A percentile compares a stretch with the other conserved stretches of the same genome.
phyloP scores from a whole-genome alignment of 1,284 basidiomycete species.

The Fomes fomentarius region DNA sequence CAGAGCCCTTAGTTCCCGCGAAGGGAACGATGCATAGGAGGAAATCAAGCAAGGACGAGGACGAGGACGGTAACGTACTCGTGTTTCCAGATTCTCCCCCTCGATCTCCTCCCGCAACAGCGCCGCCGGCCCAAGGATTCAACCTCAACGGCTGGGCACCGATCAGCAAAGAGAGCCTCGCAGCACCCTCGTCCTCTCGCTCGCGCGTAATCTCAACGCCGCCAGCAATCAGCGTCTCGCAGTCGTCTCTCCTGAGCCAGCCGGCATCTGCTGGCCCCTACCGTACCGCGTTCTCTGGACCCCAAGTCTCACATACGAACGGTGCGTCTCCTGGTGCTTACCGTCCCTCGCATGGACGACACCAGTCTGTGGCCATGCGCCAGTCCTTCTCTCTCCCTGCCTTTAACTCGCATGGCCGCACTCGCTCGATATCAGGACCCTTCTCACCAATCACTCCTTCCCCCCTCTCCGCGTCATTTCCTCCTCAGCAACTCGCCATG shows the following conservation, averaged over 20 bases:
- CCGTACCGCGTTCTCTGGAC: constrained; percentile 38
- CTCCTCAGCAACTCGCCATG: constrained; percentile 34
- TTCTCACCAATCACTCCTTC: constrained; percentile 57
- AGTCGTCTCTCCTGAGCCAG: constrained; percentile 32
- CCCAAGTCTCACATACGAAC: constrained; percentile 34
- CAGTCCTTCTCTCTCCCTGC: constrained; percentile 47
- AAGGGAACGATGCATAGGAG: constrained; percentile 34
- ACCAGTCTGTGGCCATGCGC: constrained; percentile 45
- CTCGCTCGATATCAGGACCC: constrained; percentile 60
- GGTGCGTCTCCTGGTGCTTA: constrained; percentile 27
- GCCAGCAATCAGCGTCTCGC: constrained; percentile 29
- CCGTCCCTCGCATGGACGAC: constrained; percentile 22
- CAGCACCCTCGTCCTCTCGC: constrained; percentile 25
- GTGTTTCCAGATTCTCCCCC: constrained; percentile 20
- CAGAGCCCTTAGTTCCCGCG: background rate
- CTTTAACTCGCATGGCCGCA: constrained; percentile 31
- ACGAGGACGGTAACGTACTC: constrained; percentile 30
- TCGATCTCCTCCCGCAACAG: constrained; percentile 23
- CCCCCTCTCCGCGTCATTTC: constrained; percentile 51
- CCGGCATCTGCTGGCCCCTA: constrained; percentile 46
- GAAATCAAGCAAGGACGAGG: constrained; percentile 40
- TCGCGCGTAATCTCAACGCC: constrained; percentile 44
- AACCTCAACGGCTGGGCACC: constrained; percentile 8
- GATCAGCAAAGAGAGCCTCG: constrained; percentile 12
- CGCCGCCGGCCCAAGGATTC: constrained; percentile 18